Evolutionary conservation across 2,329 filamentous ascomycete species (phyloP).

Genomic region (Mariannaea elegans): DNA sequence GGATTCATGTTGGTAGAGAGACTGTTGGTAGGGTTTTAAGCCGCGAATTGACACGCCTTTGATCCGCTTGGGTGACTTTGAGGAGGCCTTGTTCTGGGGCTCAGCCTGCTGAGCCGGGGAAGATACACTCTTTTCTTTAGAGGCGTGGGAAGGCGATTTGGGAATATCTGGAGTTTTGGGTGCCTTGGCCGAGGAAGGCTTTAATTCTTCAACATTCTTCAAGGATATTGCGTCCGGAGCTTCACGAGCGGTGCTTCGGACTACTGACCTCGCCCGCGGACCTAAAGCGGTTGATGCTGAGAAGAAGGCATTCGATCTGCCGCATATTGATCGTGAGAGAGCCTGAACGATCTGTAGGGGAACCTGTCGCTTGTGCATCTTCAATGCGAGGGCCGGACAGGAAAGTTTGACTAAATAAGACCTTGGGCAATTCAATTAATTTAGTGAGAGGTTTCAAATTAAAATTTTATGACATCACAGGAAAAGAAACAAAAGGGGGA

Average conservation of each 20-base stretch:
- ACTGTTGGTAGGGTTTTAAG: slow-evolving; percentile 32
- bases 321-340: not conserved
- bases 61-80: slow-evolving; percentile 16
- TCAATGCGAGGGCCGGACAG: not conserved
- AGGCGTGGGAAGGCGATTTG: not conserved
- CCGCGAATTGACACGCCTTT: slow-evolving; percentile 21
- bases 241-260: not conserved
- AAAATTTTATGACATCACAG: too few species aligned
- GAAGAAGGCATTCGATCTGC: not conserved
- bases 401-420: not conserved
- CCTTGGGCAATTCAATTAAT: too few species aligned
- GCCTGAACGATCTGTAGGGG: not conserved
- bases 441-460: too few species aligned
- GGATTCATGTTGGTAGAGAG: slow-evolving; percentile 32
- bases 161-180: not conserved
- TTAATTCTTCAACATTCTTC: not conserved
- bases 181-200: not conserved
- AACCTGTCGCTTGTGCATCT: slow-evolving; percentile 6
- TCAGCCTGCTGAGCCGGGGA: not conserved
- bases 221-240: not conserved
- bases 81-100: slow-evolving; percentile 1
- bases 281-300: slow-evolving; percentile 10
- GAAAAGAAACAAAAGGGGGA: too few species aligned
- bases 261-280: not conserved
- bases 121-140: not conserved